A percentile compares a stretch with the other conserved stretches of the same genome.
phyloP scores from a whole-genome alignment of 306 rosid genomes.

The Cicer judaicum region DNA sequence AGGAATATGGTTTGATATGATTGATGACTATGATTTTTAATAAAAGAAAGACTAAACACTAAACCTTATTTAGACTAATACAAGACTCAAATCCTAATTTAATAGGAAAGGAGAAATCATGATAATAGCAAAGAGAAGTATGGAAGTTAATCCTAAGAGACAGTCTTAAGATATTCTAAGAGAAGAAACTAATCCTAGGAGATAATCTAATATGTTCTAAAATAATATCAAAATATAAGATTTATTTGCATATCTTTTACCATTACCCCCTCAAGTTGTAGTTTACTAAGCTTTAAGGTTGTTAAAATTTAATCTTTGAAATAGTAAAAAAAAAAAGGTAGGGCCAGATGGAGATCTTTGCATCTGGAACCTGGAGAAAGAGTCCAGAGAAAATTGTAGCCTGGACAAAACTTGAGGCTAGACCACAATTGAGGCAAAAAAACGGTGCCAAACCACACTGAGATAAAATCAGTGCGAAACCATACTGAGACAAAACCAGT shows the following conservation, averaged over 20 bases:
- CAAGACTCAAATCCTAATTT: not conserved
- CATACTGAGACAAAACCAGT: not conserved
- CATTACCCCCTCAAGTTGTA: not conserved
- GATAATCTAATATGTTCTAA: not conserved
- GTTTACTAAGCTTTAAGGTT: not conserved
- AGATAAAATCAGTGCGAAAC: not conserved
- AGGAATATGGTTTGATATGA: slow-evolving; percentile 9
- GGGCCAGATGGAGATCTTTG: not conserved
- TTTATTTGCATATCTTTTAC: not conserved
- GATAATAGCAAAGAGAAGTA: not conserved
- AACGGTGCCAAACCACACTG: not conserved
- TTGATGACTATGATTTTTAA: not conserved
- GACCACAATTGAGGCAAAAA: slow-evolving; percentile 1
- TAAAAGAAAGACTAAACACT: not conserved
- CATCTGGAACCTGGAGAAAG: not conserved
- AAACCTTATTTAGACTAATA: not conserved
- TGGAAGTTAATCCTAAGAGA: not conserved
- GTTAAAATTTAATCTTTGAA: not conserved
- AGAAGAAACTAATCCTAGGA: not conserved
- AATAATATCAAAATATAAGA: slow-evolving; percentile 1
- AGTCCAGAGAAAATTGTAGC: not conserved
- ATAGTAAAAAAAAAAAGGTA: not conserved
- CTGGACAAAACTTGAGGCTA: not conserved
- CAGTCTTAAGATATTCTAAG: not conserved
- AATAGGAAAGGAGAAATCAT: not conserved